A percentile compares a stretch with the other conserved stretches of the same genome.
phyloP scores from a whole-genome alignment of 2,329 filamentous ascomycete genomes.

The Trichoderma pleuroti region DNA sequence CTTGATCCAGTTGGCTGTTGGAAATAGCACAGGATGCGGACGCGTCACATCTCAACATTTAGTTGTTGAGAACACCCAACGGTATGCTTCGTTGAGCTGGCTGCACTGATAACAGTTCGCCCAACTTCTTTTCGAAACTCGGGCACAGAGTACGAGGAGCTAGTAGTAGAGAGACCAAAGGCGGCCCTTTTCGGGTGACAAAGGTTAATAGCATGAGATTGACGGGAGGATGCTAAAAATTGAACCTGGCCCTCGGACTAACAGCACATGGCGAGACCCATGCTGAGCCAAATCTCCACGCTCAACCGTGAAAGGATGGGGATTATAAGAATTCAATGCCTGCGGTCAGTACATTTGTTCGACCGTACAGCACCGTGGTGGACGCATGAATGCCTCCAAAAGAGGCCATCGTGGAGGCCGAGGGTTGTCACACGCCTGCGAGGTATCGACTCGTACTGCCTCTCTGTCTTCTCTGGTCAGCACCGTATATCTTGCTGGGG shows the following conservation, averaged over 20 bases:
- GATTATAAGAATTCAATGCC: background rate
- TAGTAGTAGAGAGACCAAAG: background rate
- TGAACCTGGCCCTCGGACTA: background rate
- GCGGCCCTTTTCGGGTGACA: background rate
- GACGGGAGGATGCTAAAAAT: slow-evolving; percentile 2
- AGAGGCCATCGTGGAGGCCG: background rate
- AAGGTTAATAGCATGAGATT: background rate
- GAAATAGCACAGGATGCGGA: background rate
- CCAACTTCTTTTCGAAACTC: background rate
- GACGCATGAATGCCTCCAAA: background rate
- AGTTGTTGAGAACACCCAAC: background rate
- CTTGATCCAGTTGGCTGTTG: background rate
- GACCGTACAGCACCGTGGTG: background rate
- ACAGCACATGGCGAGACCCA: background rate
- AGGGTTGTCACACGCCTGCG: background rate
- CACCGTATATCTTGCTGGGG: background rate
- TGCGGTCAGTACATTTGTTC: background rate
- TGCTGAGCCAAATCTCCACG: background rate
- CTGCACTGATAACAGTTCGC: background rate
- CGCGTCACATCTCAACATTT: background rate
- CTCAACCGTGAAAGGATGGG: background rate
- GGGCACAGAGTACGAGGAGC: background rate
- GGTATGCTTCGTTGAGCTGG: background rate
- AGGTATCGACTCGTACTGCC: background rate
- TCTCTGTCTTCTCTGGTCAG: background rate